phyloP scores from a whole-genome alignment of 2,329 filamentous ascomycete species.

The Arthrobotrys iridis region DNA sequence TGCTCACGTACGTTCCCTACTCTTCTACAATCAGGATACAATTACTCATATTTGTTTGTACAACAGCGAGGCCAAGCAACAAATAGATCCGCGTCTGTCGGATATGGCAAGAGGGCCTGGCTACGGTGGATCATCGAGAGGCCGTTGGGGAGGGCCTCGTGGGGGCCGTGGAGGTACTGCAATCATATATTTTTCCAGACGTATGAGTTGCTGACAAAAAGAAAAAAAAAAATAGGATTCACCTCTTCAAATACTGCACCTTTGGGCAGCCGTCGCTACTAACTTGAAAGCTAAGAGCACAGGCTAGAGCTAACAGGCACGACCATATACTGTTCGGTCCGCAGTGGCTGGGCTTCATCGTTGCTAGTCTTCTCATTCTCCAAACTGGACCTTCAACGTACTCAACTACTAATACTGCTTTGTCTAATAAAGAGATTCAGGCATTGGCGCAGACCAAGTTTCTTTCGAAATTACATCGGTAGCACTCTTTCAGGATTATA shows the following conservation, averaged over 20 bases:
- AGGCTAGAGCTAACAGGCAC: conserved; percentile 53
- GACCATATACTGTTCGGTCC: conserved; percentile 40
- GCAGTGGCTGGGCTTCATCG: conserved; percentile 5
- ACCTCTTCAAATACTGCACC: conserved; percentile 58
- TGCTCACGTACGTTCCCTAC: conserved; percentile 67
- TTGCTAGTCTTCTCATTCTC: conserved; percentile 21
- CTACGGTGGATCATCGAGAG: conserved; percentile 77
- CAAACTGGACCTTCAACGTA: conserved; percentile 44
- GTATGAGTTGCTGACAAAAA: neutral
- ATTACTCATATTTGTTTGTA: neutral
- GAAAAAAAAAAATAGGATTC: conserved; percentile 51
- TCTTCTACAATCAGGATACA: neutral
- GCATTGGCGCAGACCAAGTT: conserved; percentile 23
- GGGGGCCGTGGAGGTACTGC: conserved; percentile 67
- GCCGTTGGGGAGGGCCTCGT: conserved; percentile 73
- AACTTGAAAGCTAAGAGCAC: conserved; percentile 51
- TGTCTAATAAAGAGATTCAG: conserved; percentile 41
- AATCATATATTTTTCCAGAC: neutral
- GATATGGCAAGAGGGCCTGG: conserved; percentile 96
- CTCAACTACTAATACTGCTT: neutral
- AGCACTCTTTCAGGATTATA: neutral
- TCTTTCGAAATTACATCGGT: neutral
- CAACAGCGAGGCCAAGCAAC: conserved; percentile 90
- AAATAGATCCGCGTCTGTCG: conserved; percentile 91
- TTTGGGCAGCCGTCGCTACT: conserved; percentile 58